These are phyloP conservation scores for Magnusiomyces sp. DNA, from an alignment of 1,139 yeast genomes.

Conservation along the genomic window DNA sequence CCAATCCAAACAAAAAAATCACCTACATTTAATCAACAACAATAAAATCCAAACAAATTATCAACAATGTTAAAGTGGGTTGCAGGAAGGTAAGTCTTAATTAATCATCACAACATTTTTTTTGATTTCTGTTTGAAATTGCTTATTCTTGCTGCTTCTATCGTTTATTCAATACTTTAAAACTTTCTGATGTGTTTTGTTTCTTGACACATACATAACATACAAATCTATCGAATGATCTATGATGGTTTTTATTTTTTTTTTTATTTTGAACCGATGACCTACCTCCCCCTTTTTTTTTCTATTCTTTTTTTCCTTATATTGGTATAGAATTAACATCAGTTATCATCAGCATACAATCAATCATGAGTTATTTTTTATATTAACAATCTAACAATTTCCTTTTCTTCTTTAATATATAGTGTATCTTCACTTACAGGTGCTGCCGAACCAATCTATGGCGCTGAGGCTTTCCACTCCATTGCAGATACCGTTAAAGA, in stretches of 20 bases:
- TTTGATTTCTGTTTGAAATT: too few relatives aligned
- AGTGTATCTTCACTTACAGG: constrained; percentile 86
- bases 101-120: too few relatives aligned
- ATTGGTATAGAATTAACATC: too few relatives aligned
- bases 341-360: too few relatives aligned
- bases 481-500: constrained; percentile 53
- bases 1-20: background rate
- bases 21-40: background rate
- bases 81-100: constrained; percentile 46
- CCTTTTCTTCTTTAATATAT: background rate
- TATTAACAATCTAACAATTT: too few relatives aligned
- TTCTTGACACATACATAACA: background rate
- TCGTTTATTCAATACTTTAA: background rate
- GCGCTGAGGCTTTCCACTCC: constrained; percentile 85
- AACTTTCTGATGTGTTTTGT: background rate
- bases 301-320: too few relatives aligned
- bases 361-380: too few relatives aligned
- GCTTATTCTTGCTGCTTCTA: too few relatives aligned
- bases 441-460: constrained; percentile 94
- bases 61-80: constrained; percentile 67
- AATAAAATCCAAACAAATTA: background rate
- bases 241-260: too few relatives aligned
- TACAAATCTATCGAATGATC: too few relatives aligned
- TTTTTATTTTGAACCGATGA: too few relatives aligned
- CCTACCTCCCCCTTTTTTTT: too few relatives aligned